These are phyloP conservation scores for Euryodendron excelsum DNA, from an alignment of 148 eudicot species.

Conservation along the genomic window DNA sequence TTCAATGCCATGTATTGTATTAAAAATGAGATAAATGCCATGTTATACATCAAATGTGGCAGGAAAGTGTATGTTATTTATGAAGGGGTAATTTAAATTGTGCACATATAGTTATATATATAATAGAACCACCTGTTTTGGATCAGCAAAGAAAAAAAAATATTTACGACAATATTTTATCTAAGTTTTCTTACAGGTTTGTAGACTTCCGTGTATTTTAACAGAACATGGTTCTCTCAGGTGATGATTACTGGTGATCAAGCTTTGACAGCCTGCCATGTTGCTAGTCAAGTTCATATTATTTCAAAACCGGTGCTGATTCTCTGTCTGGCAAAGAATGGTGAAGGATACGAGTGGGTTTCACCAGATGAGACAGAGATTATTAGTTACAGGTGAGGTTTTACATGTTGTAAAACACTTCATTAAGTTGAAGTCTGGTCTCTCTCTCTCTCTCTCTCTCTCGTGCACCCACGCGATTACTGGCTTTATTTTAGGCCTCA, in stretches of 20 bases:
- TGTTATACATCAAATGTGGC: neutral
- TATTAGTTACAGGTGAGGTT: constrained; percentile 53
- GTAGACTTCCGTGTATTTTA: neutral
- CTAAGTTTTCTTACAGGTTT: neutral
- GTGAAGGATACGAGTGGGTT: constrained; percentile 68
- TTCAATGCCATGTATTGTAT: too few species aligned
- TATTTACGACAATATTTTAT: neutral
- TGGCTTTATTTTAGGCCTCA: neutral
- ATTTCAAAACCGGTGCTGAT: constrained; percentile 74
- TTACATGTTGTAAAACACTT: neutral
- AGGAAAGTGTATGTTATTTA: neutral
- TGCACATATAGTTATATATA: neutral
- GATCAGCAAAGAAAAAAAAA: neutral
- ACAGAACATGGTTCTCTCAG: constrained; percentile 23
- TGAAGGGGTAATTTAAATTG: neutral
- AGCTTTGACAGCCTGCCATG: constrained; percentile 98
- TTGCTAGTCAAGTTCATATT: constrained; percentile 93
- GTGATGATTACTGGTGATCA: constrained; percentile 98
- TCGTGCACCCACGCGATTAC: too few species aligned
- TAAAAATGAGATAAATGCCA: neutral
- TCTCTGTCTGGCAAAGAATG: constrained; percentile 46
- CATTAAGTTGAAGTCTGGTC: neutral
- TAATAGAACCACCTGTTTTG: neutral
- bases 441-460: constrained; percentile 1
- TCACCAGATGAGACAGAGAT: constrained; percentile 85